Percentiles rank a stretch among this genome's conserved stretches.
Conservation (phyloP, 768 basidiomycete genomes). For the Cyclocybe aegerita region DNA sequence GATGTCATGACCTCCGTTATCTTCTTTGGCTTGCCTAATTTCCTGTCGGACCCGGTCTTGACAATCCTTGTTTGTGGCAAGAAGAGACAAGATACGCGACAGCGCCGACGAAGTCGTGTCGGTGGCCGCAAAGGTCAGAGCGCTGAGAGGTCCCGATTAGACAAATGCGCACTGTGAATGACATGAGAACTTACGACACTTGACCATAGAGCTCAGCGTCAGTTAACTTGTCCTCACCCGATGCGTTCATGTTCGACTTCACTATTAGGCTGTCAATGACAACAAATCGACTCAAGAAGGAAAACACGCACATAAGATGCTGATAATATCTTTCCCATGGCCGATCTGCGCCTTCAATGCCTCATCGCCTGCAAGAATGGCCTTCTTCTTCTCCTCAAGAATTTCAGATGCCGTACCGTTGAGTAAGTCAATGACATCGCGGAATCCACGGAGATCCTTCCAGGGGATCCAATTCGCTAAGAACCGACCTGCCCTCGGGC, state of each 20-base stretch:
- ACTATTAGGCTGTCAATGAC: constrained; percentile 19
- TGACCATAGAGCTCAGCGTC: constrained; percentile 34
- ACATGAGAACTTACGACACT: constrained; percentile 17
- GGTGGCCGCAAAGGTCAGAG: constrained; percentile 37
- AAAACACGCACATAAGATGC: constrained; percentile 29
- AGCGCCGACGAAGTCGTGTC: constrained; percentile 46
- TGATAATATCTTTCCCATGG: constrained; percentile 50
- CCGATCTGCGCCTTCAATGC: constrained; percentile 31
- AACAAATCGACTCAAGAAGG: not conserved
- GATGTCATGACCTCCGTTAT: constrained; percentile 22
- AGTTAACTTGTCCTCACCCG: constrained; percentile 30
- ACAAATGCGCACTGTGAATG: not conserved
- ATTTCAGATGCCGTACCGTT: constrained; percentile 34
- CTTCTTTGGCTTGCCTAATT: constrained; percentile 23
- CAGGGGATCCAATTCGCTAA: constrained; percentile 33
- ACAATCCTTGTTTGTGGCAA: constrained; percentile 26
- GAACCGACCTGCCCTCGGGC: constrained; percentile 31
- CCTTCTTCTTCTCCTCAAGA: constrained; percentile 34
- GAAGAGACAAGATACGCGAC: constrained; percentile 31
- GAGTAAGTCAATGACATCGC: constrained; percentile 33
- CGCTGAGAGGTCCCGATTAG: constrained; percentile 6
- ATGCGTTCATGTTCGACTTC: constrained; percentile 31
- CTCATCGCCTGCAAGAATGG: constrained; percentile 33
- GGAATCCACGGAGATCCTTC: constrained; percentile 24
- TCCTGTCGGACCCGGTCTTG: constrained; percentile 38